Conservation (phyloP, 257 asterid species). For the Lavandula angustifolia region DNA sequence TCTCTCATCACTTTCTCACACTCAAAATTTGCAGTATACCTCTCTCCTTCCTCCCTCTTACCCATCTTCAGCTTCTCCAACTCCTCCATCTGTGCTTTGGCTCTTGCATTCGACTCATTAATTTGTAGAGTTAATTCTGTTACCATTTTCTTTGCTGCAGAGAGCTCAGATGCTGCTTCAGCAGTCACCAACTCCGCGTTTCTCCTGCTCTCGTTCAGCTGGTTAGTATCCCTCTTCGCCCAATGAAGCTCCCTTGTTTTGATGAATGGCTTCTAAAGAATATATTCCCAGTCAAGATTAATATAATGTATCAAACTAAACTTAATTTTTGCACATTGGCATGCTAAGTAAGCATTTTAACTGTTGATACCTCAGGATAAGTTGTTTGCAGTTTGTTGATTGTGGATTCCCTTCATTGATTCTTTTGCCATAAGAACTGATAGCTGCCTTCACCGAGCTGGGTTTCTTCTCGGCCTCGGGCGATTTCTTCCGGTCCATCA, state of each 20-base stretch:
- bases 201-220: conserved; percentile 37
- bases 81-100: conserved; percentile 38
- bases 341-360: neutral
- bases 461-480: conserved; percentile 33
- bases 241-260: conserved; percentile 55
- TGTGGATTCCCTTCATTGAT: conserved; percentile 37
- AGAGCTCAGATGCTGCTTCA: conserved; percentile 59
- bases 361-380: conserved; percentile 47
- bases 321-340: neutral
- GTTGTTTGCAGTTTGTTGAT: conserved; percentile 35
- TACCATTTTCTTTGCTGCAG: conserved; percentile 48
- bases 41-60: conserved; percentile 35
- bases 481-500: conserved; percentile 36
- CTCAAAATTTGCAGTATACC: conserved; percentile 34
- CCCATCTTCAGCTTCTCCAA: conserved; percentile 49
- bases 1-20: conserved; percentile 49
- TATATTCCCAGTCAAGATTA: neutral
- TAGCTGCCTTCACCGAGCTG: conserved; percentile 53
- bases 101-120: conserved; percentile 53
- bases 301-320: neutral
- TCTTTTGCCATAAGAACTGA: conserved; percentile 40
- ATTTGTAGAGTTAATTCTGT: conserved; percentile 46
- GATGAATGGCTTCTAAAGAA: conserved; percentile 36
- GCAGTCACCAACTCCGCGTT: conserved; percentile 41
- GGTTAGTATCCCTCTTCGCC: conserved; percentile 45